Evolutionary conservation across 169 alveolate genomes (phyloP), one percentile per base, ranked within the genome.

Genomic region (Plasmodium gallinaceum): DNA sequence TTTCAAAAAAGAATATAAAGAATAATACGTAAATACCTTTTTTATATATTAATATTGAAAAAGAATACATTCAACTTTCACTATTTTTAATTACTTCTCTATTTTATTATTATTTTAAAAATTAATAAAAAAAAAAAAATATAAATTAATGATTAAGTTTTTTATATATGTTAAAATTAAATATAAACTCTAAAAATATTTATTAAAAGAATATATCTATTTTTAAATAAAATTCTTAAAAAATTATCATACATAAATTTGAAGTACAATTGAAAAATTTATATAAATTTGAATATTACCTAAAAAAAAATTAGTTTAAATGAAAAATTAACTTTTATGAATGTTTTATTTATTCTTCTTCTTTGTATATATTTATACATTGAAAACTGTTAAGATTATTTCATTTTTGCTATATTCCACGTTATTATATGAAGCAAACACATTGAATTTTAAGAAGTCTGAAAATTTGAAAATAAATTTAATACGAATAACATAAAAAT

Each of bases 361-460:
- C 22, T 9, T 54, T 54, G 3, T n/a, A 16, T 8, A 54, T 14
- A 22, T 54, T 54, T 16, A 54, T 7, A 54, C 45, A 3, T 80
- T 68, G 83, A 39, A 32, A 5, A 80, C 58, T n/a, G 90, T 80
- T 22, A 80, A 61, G 8, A 52, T 18, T 37, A 80, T 61, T 39
- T 80, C 85, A 22, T 37, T 68, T 60, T 68, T 48, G 45, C 90
- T 80, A 51, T 80, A 80, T 57, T 80, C 90, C 2, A 51, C 42
- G 24, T 80, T 80, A 52, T 80, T 80, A 26, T 80, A 80, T 9
- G 90, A 80, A 14, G 76, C 90, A 46, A 68, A 80, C 0, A 80
- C 90, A 61, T 57, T 69, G 37, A 80, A 57, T 6, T 57, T 54
- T 66, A 80, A 32, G 57, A 39, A 80, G 10, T 71, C 90, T 80